Evolutionary conservation across 2,329 filamentous ascomycete species (phyloP).

Genomic region (Ophiosphaerella narmari): DNA sequence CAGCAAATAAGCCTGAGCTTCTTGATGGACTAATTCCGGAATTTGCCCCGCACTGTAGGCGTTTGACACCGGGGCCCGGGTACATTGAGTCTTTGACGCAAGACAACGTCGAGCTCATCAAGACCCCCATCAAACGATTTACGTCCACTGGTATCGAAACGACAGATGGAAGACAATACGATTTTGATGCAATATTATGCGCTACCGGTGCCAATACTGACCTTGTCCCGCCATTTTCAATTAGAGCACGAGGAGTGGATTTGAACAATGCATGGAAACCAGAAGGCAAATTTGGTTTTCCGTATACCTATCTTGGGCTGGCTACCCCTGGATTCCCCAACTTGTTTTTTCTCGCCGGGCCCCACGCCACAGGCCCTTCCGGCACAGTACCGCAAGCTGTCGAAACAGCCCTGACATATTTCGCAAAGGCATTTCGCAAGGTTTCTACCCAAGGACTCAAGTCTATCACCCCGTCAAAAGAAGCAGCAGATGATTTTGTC

Average conservation of each 20-base stretch:
- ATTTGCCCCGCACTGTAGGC: constrained; percentile 39
- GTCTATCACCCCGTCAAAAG: constrained; percentile 60
- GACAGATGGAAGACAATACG: constrained; percentile 42
- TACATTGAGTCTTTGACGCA: constrained; percentile 49
- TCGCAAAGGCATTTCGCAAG: constrained; percentile 71
- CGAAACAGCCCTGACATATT: constrained; percentile 69
- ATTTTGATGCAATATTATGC: constrained; percentile 58
- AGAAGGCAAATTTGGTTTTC: constrained; percentile 62
- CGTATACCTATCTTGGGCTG: constrained; percentile 69
- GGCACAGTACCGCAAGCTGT: constrained; percentile 70
- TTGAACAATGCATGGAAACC: constrained; percentile 62
- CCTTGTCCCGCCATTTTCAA: constrained; percentile 61
- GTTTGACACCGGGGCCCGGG: constrained; percentile 43
- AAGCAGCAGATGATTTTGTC: constrained; percentile 67
- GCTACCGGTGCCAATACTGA: constrained; percentile 67
- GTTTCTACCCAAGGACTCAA: constrained; percentile 68
- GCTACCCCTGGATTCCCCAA: constrained; percentile 71
- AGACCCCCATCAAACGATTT: constrained; percentile 47
- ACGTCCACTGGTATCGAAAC: constrained; percentile 47
- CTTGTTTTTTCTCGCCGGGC: constrained; percentile 65
- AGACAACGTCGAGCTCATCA: constrained; percentile 48
- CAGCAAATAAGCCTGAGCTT: constrained; percentile 47
- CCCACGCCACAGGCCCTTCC: constrained; percentile 48
- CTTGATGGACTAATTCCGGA: constrained; percentile 50
- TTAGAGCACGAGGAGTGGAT: constrained; percentile 60